These are phyloP conservation scores for Grosmannia penicillata DNA, from an alignment of 2,329 filamentous ascomycete species.

Conservation along the genomic window DNA sequence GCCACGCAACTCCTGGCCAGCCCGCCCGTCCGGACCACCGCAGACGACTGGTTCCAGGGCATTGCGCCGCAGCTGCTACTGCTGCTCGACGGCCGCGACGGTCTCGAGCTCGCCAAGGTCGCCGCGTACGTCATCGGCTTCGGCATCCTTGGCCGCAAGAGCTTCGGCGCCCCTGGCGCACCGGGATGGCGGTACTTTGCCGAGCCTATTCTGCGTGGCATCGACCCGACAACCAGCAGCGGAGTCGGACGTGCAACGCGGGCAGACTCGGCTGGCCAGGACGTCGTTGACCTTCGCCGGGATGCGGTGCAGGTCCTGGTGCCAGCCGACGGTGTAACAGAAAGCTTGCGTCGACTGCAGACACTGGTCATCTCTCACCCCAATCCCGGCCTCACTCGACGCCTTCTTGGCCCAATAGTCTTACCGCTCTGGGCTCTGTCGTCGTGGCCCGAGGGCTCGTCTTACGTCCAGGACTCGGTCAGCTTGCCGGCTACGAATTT, in stretches of 20 bases:
- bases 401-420: conserved; percentile 43
- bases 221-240: conserved; percentile 27
- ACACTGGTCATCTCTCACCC: conserved; percentile 47
- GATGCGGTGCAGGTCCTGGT: conserved; percentile 26
- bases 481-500: conserved; percentile 32
- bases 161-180: conserved; percentile 44
- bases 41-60: conserved; percentile 43
- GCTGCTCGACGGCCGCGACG: conserved; percentile 46
- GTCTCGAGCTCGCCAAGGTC: conserved; percentile 40
- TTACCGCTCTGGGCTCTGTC: conserved; percentile 49
- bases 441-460: conserved; percentile 26
- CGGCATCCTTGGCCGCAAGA: conserved; percentile 49
- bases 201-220: conserved; percentile 35
- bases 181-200: conserved; percentile 50
- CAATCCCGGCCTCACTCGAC: conserved; percentile 48
- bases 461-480: conserved; percentile 21
- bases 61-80: conserved; percentile 45
- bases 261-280: conserved; percentile 14
- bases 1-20: conserved; percentile 46
- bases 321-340: conserved; percentile 27
- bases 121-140: conserved; percentile 49
- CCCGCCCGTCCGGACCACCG: conserved; percentile 36
- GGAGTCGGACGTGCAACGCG: no score
- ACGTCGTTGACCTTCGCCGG: conserved; percentile 32
- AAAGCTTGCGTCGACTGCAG: conserved; percentile 38